Percentiles rank a stretch among this genome's conserved stretches.
Evolutionary conservation across 352 stramenopile species (phyloP).

Genomic region (Thalassiosira livingstoniorum): DNA sequence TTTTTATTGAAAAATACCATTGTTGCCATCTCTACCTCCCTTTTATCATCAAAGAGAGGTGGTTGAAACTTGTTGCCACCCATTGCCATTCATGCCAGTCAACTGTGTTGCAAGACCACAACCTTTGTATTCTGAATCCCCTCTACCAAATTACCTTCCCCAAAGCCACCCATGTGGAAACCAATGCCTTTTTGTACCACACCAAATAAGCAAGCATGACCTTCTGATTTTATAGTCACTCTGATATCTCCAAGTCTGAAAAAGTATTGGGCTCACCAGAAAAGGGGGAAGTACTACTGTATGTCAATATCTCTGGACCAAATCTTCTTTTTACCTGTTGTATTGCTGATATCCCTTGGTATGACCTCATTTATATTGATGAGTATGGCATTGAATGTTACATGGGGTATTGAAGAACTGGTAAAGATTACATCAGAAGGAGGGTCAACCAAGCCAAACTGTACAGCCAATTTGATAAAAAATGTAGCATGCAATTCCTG

Average conservation of each 20-base stretch:
- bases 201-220: slow-evolving; percentile 5
- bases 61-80: too few relatives aligned
- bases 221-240: slow-evolving; percentile 10
- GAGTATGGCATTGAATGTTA: slow-evolving; percentile 7
- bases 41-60: too few relatives aligned
- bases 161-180: slow-evolving; percentile 7
- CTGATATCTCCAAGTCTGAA: slow-evolving; percentile 20
- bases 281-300: slow-evolving; percentile 19
- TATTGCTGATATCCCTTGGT: slow-evolving; percentile 14
- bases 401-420: slow-evolving; percentile 7
- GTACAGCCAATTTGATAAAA: background rate
- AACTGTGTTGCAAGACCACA: background rate
- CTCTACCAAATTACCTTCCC: slow-evolving; percentile 19
- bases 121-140: background rate
- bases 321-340: slow-evolving; percentile 15
- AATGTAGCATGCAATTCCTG: background rate
- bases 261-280: slow-evolving; percentile 16
- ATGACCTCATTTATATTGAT: slow-evolving; percentile 35
- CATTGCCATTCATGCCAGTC: too few relatives aligned
- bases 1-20: too few relatives aligned
- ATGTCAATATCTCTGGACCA: slow-evolving; percentile 13
- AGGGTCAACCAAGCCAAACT: background rate
- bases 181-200: slow-evolving; percentile 33
- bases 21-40: too few relatives aligned
- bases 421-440: background rate